Percentiles rank a stretch among this genome's conserved stretches.
Evolutionary conservation across 108 stramenopile species (phyloP).

Genomic region (Nitzschia putrida): DNA sequence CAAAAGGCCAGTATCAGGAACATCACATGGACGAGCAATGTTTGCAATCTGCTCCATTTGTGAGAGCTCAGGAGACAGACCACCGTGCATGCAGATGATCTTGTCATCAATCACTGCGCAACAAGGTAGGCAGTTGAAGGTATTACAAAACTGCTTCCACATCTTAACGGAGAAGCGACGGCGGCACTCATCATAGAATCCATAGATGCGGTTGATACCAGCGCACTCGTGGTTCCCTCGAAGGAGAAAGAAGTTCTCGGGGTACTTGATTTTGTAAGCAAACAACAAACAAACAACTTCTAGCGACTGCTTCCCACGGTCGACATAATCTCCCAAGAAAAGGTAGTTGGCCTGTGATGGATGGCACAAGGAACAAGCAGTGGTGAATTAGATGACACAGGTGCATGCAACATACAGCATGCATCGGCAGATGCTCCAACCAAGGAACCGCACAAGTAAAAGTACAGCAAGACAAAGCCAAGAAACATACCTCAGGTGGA

Average conservation of each 20-base stretch:
- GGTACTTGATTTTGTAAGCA: constrained; percentile 99
- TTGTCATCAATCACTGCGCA: constrained; percentile 99
- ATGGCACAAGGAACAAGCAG: background rate
- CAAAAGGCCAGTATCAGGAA: constrained; percentile 97
- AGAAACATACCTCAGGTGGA: constrained; percentile 81
- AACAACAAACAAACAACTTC: constrained; percentile 96
- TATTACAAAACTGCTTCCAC: constrained; percentile 99
- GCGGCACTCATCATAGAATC: constrained; percentile 99
- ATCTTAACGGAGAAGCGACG: constrained; percentile 98
- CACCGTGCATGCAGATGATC: constrained; percentile 99
- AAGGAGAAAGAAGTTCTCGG: constrained; percentile 98
- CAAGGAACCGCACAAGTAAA: background rate
- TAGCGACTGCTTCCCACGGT: constrained; percentile 95
- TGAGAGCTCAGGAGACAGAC: constrained; percentile 92
- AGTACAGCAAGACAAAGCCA: background rate
- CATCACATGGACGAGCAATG: constrained; percentile 96
- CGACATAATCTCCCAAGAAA: constrained; percentile 98
- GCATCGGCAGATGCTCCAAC: background rate
- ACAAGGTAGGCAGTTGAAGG: constrained; percentile 99
- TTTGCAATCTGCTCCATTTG: constrained; percentile 97
- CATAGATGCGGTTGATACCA: constrained; percentile 99
- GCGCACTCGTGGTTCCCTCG: constrained; percentile 99
- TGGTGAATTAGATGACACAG: background rate
- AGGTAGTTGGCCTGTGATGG: constrained; percentile 91
- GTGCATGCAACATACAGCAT: background rate